Conservation (phyloP, 1,284 basidiomycete species). For the Moesziomyces aphidis region DNA sequence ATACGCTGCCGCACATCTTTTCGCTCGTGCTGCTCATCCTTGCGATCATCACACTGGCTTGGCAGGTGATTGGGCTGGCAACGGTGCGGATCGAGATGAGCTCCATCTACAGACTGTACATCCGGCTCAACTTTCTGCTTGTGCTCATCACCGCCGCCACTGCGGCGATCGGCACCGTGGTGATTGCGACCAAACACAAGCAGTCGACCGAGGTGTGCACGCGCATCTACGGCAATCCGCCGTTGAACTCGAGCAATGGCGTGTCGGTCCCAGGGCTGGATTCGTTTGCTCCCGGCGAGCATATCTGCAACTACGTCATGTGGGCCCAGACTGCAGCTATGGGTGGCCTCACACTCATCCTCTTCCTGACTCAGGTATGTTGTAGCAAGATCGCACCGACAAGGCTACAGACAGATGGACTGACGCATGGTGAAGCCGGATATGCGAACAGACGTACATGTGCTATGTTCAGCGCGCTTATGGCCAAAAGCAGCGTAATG, state of each 20-base stretch:
- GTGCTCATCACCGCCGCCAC: slow-evolving; percentile 27
- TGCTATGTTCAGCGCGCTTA: slow-evolving; percentile 48
- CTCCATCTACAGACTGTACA: slow-evolving; percentile 43
- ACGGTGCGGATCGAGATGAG: slow-evolving; percentile 37
- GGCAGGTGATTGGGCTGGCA: slow-evolving; percentile 43
- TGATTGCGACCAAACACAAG: slow-evolving; percentile 36
- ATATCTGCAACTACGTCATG: slow-evolving; percentile 48
- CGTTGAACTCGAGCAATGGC: slow-evolving; percentile 24
- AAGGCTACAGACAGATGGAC: not conserved
- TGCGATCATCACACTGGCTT: slow-evolving; percentile 21
- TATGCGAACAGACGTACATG: slow-evolving; percentile 31
- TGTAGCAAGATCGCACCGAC: not conserved
- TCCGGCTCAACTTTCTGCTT: slow-evolving; percentile 46
- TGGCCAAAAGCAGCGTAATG: slow-evolving; percentile 46
- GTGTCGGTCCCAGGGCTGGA: slow-evolving; percentile 22
- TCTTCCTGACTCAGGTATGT: slow-evolving; percentile 46
- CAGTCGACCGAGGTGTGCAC: slow-evolving; percentile 36
- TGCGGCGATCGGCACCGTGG: slow-evolving; percentile 23
- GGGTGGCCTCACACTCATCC: slow-evolving; percentile 29
- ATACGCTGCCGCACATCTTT: slow-evolving; percentile 25
- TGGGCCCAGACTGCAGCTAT: slow-evolving; percentile 49
- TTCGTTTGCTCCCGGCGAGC: slow-evolving; percentile 24
- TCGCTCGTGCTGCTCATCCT: slow-evolving; percentile 29
- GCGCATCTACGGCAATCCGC: slow-evolving; percentile 44
- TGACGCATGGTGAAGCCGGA: not conserved